Evolutionary conservation across 2,329 filamentous ascomycete genomes (phyloP).

Genomic region (Microcyclospora tardicrescens): DNA sequence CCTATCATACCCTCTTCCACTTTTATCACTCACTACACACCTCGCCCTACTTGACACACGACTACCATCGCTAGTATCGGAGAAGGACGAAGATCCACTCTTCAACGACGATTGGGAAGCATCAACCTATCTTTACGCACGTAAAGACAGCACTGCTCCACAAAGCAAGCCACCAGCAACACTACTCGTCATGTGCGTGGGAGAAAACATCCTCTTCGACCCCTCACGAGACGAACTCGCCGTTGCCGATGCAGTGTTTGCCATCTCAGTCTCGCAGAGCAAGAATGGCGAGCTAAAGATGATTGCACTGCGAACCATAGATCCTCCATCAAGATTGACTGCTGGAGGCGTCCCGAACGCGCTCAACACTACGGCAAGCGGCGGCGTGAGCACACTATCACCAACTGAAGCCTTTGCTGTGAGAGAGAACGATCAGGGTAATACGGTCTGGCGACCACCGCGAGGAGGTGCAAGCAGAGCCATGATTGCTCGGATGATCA

Average conservation of each 20-base stretch:
- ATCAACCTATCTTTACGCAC: constrained; percentile 60
- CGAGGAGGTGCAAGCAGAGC: constrained; percentile 68
- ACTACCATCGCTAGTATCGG: constrained; percentile 72
- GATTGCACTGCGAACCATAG: constrained; percentile 35
- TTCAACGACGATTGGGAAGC: constrained; percentile 98
- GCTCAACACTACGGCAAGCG: constrained; percentile 30
- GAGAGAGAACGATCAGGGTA: constrained; percentile 36
- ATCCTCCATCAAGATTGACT: constrained; percentile 37
- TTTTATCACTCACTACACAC: constrained; percentile 86
- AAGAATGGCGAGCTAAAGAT: constrained; percentile 16
- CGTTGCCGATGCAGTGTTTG: constrained; percentile 79
- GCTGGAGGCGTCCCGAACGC: constrained; percentile 35
- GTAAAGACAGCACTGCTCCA: constrained; percentile 10
- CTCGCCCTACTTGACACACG: constrained; percentile 81
- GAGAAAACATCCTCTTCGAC: constrained; percentile 85
- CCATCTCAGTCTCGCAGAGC: constrained; percentile 55
- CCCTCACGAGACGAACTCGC: constrained; percentile 82
- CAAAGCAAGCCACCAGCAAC: constrained; percentile 63
- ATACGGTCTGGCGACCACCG: constrained; percentile 69
- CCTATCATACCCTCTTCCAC: constrained; percentile 80
- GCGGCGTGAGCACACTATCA: constrained; percentile 24
- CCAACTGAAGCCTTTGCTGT: constrained; percentile 29
- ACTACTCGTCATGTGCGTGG: constrained; percentile 75
- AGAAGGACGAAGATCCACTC: constrained; percentile 87
- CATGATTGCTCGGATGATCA: constrained; percentile 61